Percentiles rank a stretch among this genome's conserved stretches.
phyloP scores from a whole-genome alignment of 768 basidiomycete species.

The Sarcomyxa edulis region DNA sequence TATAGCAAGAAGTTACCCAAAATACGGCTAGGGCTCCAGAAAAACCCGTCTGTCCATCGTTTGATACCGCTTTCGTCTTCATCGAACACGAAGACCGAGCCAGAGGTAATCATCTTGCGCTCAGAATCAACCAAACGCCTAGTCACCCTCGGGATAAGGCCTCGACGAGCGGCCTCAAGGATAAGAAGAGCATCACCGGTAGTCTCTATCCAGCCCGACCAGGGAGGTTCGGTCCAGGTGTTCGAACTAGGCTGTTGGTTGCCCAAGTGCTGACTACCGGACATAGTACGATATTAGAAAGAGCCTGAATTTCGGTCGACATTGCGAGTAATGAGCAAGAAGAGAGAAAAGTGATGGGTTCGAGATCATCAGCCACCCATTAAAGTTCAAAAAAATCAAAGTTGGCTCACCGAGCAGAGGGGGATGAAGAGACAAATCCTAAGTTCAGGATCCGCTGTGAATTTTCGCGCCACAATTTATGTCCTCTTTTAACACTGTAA shows the following conservation, averaged over 20 bases:
- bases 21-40: conserved; percentile 92
- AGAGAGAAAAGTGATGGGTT: conserved; percentile 18
- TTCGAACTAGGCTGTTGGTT: conserved; percentile 29
- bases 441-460: conserved; percentile 5
- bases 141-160: conserved; percentile 88
- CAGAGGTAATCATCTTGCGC: conserved; percentile 87
- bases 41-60: conserved; percentile 96
- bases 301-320: conserved; percentile 22
- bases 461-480: conserved; percentile 1
- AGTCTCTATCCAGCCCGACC: conserved; percentile 93
- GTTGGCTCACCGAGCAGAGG: conserved; percentile 70
- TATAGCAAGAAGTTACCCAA: conserved; percentile 94
- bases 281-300: conserved; percentile 27
- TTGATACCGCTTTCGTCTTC: conserved; percentile 97
- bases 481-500: too few species aligned
- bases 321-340: conserved; percentile 17
- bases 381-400: conserved; percentile 67
- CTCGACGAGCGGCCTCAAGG: conserved; percentile 88
- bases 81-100: conserved; percentile 95
- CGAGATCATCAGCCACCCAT: conserved; percentile 31
- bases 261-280: conserved; percentile 27
- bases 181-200: conserved; percentile 95
- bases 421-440: conserved; percentile 24
- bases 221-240: conserved; percentile 84
- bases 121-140: conserved; percentile 90